Conservation (phyloP, 495 filamentous ascomycete genomes). For the Trichoderma virens region DNA sequence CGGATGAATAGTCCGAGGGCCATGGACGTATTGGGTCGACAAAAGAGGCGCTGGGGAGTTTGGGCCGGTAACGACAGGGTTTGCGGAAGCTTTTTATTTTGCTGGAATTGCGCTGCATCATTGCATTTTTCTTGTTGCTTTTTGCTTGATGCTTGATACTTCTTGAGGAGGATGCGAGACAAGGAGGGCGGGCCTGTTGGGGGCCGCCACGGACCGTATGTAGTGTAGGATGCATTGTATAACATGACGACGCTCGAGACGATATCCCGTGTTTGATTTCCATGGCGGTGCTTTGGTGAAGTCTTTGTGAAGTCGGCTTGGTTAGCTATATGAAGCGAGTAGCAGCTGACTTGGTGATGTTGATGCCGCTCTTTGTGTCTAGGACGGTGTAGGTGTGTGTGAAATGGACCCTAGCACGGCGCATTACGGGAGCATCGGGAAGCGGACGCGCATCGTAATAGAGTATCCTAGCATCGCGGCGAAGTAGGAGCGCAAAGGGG, state of each 20-base stretch:
- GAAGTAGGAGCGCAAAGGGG: too few relatives aligned
- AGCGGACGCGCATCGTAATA: too few relatives aligned
- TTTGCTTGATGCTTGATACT: neutral
- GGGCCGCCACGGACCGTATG: neutral
- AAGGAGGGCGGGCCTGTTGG: neutral
- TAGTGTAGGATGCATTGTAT: slow-evolving; percentile 7
- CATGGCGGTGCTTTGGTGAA: neutral
- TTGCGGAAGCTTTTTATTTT: neutral
- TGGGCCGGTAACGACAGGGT: neutral
- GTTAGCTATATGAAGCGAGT: too few relatives aligned
- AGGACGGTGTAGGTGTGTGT: too few relatives aligned
- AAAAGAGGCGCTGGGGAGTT: slow-evolving; percentile 5
- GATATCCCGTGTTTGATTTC: neutral
- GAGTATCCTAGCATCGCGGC: too few relatives aligned
- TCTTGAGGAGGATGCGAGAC: neutral
- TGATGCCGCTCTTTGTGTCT: too few relatives aligned
- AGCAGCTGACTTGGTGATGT: too few relatives aligned
- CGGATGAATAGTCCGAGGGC: neutral
- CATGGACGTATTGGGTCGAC: neutral
- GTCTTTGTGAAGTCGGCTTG: neutral
- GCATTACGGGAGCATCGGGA: too few relatives aligned
- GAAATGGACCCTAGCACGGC: too few relatives aligned
- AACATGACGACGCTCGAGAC: slow-evolving; percentile 2
- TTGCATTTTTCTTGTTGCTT: neutral
- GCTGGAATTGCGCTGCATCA: neutral